Evolutionary conservation across 2,329 filamentous ascomycete genomes (phyloP).

Genomic region (Phyllosticta citrichinensis): DNA sequence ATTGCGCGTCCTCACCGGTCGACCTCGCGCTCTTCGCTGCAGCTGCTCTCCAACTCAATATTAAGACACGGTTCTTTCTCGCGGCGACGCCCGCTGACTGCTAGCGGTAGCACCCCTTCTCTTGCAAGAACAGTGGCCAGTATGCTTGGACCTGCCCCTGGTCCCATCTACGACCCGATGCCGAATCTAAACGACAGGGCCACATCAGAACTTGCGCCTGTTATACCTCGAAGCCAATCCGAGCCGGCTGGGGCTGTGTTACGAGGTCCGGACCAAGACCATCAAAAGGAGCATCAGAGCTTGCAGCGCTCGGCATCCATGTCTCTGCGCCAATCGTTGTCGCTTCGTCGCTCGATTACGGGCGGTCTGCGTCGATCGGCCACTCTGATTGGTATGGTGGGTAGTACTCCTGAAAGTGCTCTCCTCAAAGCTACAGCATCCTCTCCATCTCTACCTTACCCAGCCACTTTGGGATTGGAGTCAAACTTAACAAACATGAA

Average conservation of each 20-base stretch:
- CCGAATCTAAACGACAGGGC: neutral
- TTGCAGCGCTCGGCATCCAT: neutral
- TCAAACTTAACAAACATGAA: too few relatives aligned
- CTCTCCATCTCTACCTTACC: neutral
- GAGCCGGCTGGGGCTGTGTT: neutral
- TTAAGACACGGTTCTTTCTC: neutral
- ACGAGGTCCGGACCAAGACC: neutral
- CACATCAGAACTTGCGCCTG: neutral
- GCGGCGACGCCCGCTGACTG: neutral
- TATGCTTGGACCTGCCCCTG: neutral
- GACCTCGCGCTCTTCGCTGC: neutral
- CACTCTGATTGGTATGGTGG: neutral
- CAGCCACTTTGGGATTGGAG: too few relatives aligned
- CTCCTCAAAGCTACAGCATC: neutral
- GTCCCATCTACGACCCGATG: neutral
- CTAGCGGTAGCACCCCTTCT: neutral
- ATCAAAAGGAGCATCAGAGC: neutral
- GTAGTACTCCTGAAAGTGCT: neutral
- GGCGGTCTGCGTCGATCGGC: neutral
- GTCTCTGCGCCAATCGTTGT: neutral
- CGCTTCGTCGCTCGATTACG: neutral
- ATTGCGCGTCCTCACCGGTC: neutral
- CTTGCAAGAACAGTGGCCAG: neutral
- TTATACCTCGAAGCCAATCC: neutral
- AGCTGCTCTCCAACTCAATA: neutral